Evolutionary conservation across 208 protist genomes (phyloP).

Genomic region (Leishmania mexicana): DNA sequence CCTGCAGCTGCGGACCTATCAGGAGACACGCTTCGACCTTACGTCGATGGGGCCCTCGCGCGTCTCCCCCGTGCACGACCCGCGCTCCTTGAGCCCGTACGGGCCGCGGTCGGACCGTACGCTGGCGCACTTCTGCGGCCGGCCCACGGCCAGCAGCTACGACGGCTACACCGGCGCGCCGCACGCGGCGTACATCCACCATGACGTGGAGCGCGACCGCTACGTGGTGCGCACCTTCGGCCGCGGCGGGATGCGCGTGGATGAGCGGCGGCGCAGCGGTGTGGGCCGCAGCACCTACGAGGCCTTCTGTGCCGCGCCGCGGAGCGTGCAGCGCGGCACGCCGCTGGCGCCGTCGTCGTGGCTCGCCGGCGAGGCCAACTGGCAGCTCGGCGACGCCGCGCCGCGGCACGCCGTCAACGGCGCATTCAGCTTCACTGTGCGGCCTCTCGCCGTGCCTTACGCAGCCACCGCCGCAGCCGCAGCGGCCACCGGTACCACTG

Average conservation of each 20-base stretch:
- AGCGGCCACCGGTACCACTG: background rate
- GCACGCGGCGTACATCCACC: slow-evolving; percentile 24
- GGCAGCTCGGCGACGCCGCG: slow-evolving; percentile 10
- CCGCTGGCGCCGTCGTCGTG: slow-evolving; percentile 14
- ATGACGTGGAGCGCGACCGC: slow-evolving; percentile 29
- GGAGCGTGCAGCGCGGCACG: background rate
- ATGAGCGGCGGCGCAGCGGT: slow-evolving; percentile 6
- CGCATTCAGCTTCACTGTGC: slow-evolving; percentile 15
- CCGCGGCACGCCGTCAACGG: background rate
- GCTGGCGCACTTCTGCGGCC: slow-evolving; percentile 10
- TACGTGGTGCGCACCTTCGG: slow-evolving; percentile 30
- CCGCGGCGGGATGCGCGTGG: slow-evolving; percentile 23
- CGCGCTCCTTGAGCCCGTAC: slow-evolving; percentile 16
- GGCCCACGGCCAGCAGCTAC: slow-evolving; percentile 27
- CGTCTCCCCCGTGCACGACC: slow-evolving; percentile 15
- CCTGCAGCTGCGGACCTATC: slow-evolving; percentile 15
- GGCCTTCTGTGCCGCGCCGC: slow-evolving; percentile 11
- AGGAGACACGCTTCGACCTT: slow-evolving; percentile 17
- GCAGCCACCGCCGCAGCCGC: background rate
- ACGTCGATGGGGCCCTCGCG: background rate
- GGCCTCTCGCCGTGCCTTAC: slow-evolving; percentile 1
- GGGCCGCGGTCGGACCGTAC: background rate
- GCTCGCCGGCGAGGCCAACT: slow-evolving; percentile 8
- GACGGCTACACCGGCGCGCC: slow-evolving; percentile 20
- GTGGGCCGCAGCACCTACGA: slow-evolving; percentile 26